Base-by-base conservation (phyloP, 495 filamentous ascomycete species). In the Friedmanniomyces endolithicus region DNA sequence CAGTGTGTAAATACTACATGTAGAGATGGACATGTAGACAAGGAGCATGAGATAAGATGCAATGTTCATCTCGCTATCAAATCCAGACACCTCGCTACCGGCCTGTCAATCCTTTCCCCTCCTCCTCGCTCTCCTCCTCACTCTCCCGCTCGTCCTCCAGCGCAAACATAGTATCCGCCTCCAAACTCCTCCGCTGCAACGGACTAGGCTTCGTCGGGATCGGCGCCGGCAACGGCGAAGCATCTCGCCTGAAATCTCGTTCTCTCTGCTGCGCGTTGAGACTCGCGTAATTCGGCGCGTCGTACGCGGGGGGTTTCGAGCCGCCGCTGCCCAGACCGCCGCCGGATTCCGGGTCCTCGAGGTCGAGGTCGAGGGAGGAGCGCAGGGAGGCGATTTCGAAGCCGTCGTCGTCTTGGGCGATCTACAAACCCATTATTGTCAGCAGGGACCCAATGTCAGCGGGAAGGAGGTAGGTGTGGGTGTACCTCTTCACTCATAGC, bases 341-440 rank as follows among this genome's bases (percentile, higher is more conserved):
- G 34, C 9, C 22, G 45, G 41, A 19, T 51, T 54, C 58, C 17
- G 52, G 56, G 25, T 68, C 69, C 17, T 67, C 68, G 17, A 71
- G 68, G 48, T 74, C 71, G 57, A 85, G 79, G 60, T 96, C 90
- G 43, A 89, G 77, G 0, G 78, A 83, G 65, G 88, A 86, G 25
- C 87, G 88, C 47, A 99, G 85, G 35, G 88, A 90, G 49, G 86
- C 85, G 61, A 99, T 95, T 67, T 99, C 94, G 63, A 99, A 97
- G 11, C 88, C 92, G 64, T 97, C 94, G 62, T 99, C 92, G 68
- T 99, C 90, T 78, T 96, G 92, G 7, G 94, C 92, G 64, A 99
- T 82, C 81, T 85, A 49, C 9, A 29, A 2, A 52, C 6, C 9
- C 37, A 35, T n/a, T 14, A 41, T 41, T 2, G 2, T 45, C 25